Conservation (phyloP, 106 monocot species). For the Acorus gramineus region DNA sequence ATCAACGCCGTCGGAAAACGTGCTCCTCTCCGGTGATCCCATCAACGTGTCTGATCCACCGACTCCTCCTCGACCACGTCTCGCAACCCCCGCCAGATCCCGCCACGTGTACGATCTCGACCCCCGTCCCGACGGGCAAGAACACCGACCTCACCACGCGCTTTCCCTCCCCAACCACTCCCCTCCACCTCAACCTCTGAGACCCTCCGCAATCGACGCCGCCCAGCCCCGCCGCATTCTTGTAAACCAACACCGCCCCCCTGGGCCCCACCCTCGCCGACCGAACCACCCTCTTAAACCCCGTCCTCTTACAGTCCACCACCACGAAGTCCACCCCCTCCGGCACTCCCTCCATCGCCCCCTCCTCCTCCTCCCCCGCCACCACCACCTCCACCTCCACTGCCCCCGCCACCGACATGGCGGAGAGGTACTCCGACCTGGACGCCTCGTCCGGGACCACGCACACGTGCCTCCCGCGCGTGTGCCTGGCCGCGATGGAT, state of each 20-base stretch:
- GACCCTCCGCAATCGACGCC: constrained; percentile 1
- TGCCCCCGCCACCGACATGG: neutral
- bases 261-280: constrained; percentile 40
- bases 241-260: constrained; percentile 72
- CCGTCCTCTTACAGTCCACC: constrained; percentile 53
- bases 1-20: constrained; percentile 44
- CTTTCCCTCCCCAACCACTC: constrained; percentile 23
- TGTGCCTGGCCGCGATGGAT: constrained; percentile 32
- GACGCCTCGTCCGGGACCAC: constrained; percentile 28
- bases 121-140: constrained; percentile 53
- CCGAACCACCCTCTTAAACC: constrained; percentile 32
- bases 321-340: constrained; percentile 60
- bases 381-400: neutral
- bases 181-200: constrained; percentile 12
- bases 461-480: constrained; percentile 37
- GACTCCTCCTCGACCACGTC: constrained; percentile 8
- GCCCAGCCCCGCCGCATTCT: constrained; percentile 10
- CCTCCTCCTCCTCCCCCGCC: constrained; percentile 28
- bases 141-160: constrained; percentile 61
- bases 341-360: constrained; percentile 22
- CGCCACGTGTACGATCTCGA: constrained; percentile 68
- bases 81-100: constrained; percentile 69
- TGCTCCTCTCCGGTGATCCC: constrained; percentile 60
- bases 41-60: constrained; percentile 73
- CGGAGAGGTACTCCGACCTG: constrained; percentile 5